Base-by-base conservation (phyloP, 768 basidiomycete species). In the Phanerodontia chrysosporium region DNA sequence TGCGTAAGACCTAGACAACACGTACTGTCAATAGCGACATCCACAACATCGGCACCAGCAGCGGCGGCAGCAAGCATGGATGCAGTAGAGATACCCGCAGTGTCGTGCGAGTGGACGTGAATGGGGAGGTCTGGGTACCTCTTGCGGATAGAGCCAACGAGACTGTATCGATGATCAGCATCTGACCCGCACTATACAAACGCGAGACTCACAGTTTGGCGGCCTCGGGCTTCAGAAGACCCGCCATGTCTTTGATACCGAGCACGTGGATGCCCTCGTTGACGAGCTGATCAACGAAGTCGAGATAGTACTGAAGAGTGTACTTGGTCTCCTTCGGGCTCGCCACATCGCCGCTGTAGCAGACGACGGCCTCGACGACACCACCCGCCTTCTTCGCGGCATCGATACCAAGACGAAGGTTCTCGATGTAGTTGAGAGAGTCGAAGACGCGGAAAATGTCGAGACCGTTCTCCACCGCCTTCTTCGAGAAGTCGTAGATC, bases 401-500 rank as follows among this genome's bases (percentile, higher is more conserved):
- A 70, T 99, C 97, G 66, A 99, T 98, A 71, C 97, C 97, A 66
- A 99, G 86, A 74, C 83, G 88, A 92, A 99, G 29, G 48, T 58
- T 45, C 48, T 92, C 90, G 62, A 99, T 89, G 74, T 98, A 99
- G 80, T 99, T 99, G 75, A 99, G 78, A 29, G 97, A 98, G 74
- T 99, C 97, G 67, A 99, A 99, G 55, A 99, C 94, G 69, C 97
- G 85, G 91, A 99, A 99, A 72, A 99, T 99, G 75, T 99, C 97
- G 51, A 98, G 83, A 70, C 97, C 97, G 66, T 98, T 97, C 76
- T 98, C 95, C n/a, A 99, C 96, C 24, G 97, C 97, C 73, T 96
- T 96, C 80, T 95, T 96, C 61, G 92, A 97, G 79, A 99, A 99
- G 74, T 97, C 97, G 75, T 99, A 99, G 74, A 99, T 98, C 58